A percentile compares a stretch with the other conserved stretches of the same genome.
phyloP scores from a whole-genome alignment of 805 yeast genomes.

The Starmerella floris region DNA sequence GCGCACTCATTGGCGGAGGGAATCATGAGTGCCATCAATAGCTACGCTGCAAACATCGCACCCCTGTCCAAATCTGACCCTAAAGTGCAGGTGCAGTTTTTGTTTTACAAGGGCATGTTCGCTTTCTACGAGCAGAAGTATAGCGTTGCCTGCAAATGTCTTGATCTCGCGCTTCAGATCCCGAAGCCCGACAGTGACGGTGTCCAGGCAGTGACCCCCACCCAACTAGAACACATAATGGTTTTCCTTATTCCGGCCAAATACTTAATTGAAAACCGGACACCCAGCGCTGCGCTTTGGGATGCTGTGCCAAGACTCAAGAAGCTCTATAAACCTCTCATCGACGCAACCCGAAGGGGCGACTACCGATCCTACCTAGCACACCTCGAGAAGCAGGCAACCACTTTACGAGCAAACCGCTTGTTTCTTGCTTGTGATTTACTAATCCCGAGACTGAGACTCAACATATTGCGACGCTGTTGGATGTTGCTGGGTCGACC shows the following conservation, averaged over 20 bases:
- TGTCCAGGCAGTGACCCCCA: neutral
- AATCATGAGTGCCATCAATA: slow-evolving; percentile 13
- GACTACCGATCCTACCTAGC: slow-evolving; percentile 3
- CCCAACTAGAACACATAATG: slow-evolving; percentile 14
- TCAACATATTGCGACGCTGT: slow-evolving; percentile 12
- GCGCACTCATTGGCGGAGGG: slow-evolving; percentile 21
- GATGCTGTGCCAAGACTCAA: slow-evolving; percentile 9
- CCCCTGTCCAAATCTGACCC: slow-evolving; percentile 10
- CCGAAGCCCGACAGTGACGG: slow-evolving; percentile 5
- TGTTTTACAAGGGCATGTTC: slow-evolving; percentile 17
- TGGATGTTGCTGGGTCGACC: slow-evolving; percentile 15
- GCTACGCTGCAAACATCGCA: slow-evolving; percentile 11
- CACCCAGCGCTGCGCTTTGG: slow-evolving; percentile 16
- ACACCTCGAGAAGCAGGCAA: slow-evolving; percentile 3
- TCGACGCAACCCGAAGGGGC: slow-evolving; percentile 12
- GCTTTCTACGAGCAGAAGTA: slow-evolving; percentile 16
- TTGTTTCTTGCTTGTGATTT: slow-evolving; percentile 14
- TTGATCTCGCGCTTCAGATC: slow-evolving; percentile 9
- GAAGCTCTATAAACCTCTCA: slow-evolving; percentile 10
- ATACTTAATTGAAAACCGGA: slow-evolving; percentile 3
- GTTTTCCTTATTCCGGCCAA: slow-evolving; percentile 16
- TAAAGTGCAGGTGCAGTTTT: slow-evolving; percentile 11
- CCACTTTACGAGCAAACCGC: slow-evolving; percentile 11
- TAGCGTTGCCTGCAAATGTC: slow-evolving; percentile 5
- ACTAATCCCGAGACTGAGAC: slow-evolving; percentile 7